Base-by-base conservation (phyloP, 1,284 basidiomycete genomes). In the Trichosporon ovoides region DNA sequence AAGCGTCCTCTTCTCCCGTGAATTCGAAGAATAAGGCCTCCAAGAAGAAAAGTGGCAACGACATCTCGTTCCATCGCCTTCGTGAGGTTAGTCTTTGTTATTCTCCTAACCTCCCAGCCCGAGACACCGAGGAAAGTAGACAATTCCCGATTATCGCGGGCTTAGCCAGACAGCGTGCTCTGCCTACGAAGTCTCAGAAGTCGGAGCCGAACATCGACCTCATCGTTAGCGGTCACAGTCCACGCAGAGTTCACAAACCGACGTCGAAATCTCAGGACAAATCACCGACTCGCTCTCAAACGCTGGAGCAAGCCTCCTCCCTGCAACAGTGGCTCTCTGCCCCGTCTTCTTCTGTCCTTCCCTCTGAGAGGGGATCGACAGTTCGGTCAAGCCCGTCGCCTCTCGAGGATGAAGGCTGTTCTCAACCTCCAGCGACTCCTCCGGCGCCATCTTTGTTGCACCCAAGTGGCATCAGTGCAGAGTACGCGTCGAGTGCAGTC, bases 141-240 rank as follows among this genome's bases (percentile, higher is more conserved):
- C 35, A 38, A 6, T 60, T 52, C 9, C 62, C 62, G 3, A 63
- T 63, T 19, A 33, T 63, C 5, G 62, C 50, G 0, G 62, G 40
- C 6, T 40, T 63, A 2, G 58, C 58, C n/a, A 56, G 56, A 10
- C 62, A 58, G 22, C 48, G 35, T 18, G 5, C 22, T 1, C 34
- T 63, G 1, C 58, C 61, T 1, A 40, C 22, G 14, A 62, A 62
- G 33, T 24, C 38, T 2, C n/a, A 33, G 36, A 38, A 34, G 31
- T 24, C 52, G 7, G 24, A 48, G 28, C 43, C 49, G 18, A n/a
- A 51, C 20, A 51, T 51, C 49, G 22, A 36, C 20, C 33, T 51
- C 33, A 48, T 48, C 24, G 43, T 48, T 7, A 28, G 22, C 3
- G 43, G 43, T 2, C 16, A 48, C 12, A 22, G 43, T 31, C 22